Evolutionary conservation across 257 asterid species (phyloP).

Genomic region (Nicotiana obtusifolia): DNA sequence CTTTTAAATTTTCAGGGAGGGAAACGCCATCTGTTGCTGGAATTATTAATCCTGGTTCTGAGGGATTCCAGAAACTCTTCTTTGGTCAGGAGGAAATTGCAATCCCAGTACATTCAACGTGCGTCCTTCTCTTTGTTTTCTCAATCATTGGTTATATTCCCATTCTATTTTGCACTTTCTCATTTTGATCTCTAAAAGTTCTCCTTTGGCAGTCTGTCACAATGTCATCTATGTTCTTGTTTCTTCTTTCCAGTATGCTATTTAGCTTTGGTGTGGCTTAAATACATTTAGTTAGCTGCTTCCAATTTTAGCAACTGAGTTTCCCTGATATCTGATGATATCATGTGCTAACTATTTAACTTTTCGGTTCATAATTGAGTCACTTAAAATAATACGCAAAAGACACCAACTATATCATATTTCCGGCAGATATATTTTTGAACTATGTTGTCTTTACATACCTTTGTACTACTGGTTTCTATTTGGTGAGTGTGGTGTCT

Average conservation of each 20-base stretch:
- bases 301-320: not conserved
- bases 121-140: constrained; percentile 20
- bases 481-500: not conserved
- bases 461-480: constrained; percentile 3
- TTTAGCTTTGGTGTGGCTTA: not conserved
- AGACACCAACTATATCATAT: not conserved
- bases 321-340: not conserved
- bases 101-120: constrained; percentile 94
- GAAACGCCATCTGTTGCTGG: constrained; percentile 99
- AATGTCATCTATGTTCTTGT: not conserved
- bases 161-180: not conserved
- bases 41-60: constrained; percentile 96
- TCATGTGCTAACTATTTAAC: not conserved
- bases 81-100: constrained; percentile 98
- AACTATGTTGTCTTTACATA: not conserved
- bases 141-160: not conserved
- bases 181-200: not conserved
- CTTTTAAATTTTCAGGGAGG: constrained; percentile 53
- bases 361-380: not conserved
- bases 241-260: not conserved
- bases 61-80: constrained; percentile 96
- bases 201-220: not conserved
- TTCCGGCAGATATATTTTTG: not conserved
- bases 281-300: not conserved
- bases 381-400: not conserved